These are phyloP conservation scores for Triticum monococcum DNA, from an alignment of 176 grass and related monocot species.

Conservation along the genomic window DNA sequence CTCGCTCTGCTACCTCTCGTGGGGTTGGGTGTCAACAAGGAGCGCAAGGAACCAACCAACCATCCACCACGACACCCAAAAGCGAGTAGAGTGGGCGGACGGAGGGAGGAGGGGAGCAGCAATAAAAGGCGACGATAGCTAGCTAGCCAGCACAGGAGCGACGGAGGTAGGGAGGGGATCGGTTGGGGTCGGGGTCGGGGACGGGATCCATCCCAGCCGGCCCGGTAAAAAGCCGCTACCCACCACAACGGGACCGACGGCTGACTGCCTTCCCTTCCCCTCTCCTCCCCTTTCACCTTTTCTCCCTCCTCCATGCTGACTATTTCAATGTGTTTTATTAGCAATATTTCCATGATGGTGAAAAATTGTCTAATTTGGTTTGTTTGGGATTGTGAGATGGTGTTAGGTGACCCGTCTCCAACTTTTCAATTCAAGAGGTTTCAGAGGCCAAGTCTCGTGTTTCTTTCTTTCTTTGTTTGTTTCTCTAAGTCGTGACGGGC, in stretches of 20 bases:
- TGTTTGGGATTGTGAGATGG: neutral
- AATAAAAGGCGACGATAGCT: neutral
- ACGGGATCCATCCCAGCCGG: too few relatives aligned
- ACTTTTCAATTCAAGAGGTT: neutral
- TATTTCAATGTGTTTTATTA: too few relatives aligned
- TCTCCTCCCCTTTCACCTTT: too few relatives aligned
- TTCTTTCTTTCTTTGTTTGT: too few relatives aligned
- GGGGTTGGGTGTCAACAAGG: slow-evolving; percentile 9
- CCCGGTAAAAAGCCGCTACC: too few relatives aligned
- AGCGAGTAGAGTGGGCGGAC: slow-evolving; percentile 29
- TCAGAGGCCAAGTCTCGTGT: neutral
- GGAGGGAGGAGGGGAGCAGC: neutral
- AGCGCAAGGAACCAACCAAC: slow-evolving; percentile 37
- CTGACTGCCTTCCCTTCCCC: too few relatives aligned
- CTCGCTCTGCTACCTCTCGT: neutral
- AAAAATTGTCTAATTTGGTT: neutral
- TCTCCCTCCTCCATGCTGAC: too few relatives aligned
- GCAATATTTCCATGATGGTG: too few relatives aligned
- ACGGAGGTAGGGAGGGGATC: neutral
- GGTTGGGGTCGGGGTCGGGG: neutral
- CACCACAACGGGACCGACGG: too few relatives aligned
- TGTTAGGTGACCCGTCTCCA: neutral
- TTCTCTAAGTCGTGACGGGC: neutral
- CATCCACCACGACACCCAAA: slow-evolving; percentile 18
- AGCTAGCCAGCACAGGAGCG: too few relatives aligned